Evolutionary conservation across 23 red algal species (phyloP).

Genomic region (Pyropia haitanensis): DNA sequence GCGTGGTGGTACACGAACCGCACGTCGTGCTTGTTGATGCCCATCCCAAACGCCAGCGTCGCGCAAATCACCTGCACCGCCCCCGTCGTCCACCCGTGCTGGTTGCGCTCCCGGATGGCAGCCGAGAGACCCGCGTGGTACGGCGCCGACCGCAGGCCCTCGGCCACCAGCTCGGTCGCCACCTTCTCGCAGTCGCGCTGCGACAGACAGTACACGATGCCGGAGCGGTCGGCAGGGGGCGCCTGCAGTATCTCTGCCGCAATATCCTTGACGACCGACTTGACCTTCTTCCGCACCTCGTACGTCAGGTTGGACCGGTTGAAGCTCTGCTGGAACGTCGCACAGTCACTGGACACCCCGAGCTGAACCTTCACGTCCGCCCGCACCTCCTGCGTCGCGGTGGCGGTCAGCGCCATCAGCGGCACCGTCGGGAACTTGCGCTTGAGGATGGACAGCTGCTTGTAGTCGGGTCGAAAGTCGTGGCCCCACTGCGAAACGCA

Average conservation of each 20-base stretch:
- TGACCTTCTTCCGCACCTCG: conserved; percentile 75
- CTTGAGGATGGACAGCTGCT: conserved; percentile 81
- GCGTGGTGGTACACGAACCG: conserved; percentile 93
- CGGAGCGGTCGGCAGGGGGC: conserved; percentile 15
- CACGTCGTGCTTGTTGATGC: conserved; percentile 96
- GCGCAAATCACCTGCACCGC: conserved; percentile 73
- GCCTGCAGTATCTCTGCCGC: conserved; percentile 57
- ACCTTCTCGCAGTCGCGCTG: conserved; percentile 88
- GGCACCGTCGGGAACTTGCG: conserved; percentile 72
- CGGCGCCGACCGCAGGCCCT: conserved; percentile 34
- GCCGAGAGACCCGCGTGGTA: conserved; percentile 58
- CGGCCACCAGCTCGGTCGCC: conserved; percentile 29
- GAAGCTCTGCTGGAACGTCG: conserved; percentile 94
- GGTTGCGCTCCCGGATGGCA: conserved; percentile 30
- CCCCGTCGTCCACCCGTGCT: conserved; percentile 52
- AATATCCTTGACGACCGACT: conserved; percentile 46
- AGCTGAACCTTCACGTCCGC: conserved; percentile 91
- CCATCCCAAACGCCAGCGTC: conserved; percentile 99
- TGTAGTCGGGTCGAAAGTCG: conserved; percentile 99
- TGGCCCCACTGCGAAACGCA: conserved; percentile 99
- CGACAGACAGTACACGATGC: conserved; percentile 97
- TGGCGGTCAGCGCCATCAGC: conserved; percentile 95
- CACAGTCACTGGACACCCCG: conserved; percentile 64
- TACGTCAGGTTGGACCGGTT: conserved; percentile 83
- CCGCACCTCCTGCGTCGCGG: conserved; percentile 87